phyloP scores from a whole-genome alignment of 1,139 yeast genomes.

The Hemisphaericaspora xylanilytica region DNA sequence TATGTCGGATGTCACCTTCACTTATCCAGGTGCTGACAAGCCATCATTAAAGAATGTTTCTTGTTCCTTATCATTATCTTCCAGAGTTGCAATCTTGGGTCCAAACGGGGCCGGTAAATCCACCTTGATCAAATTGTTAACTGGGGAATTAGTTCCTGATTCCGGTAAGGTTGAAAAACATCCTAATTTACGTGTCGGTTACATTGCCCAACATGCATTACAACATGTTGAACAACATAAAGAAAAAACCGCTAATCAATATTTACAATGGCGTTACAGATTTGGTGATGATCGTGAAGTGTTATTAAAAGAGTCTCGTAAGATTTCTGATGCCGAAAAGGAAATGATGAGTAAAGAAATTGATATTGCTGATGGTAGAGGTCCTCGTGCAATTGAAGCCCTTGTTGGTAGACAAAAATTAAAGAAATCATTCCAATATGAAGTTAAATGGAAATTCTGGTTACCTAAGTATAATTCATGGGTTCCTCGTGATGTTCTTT shows the following conservation, averaged over 20 bases:
- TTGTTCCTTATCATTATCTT: constrained; percentile 83
- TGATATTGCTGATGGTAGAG: constrained; percentile 84
- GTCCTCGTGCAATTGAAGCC: constrained; percentile 86
- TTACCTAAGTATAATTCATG: constrained; percentile 91
- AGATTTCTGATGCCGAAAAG: constrained; percentile 79
- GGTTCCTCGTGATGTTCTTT: constrained; percentile 79
- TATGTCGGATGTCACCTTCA: constrained; percentile 78
- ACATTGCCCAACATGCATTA: constrained; percentile 97
- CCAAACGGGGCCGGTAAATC: constrained; percentile 99
- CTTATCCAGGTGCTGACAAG: constrained; percentile 85
- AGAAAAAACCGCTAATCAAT: constrained; percentile 96
- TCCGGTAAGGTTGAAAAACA: constrained; percentile 94
- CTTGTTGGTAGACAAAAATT: constrained; percentile 95
- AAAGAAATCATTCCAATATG: constrained; percentile 95
- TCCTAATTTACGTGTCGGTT: constrained; percentile 96
- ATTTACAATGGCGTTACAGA: constrained; percentile 96
- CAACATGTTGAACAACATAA: constrained; percentile 97
- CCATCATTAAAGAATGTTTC: constrained; percentile 81
- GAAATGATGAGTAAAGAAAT: constrained; percentile 75
- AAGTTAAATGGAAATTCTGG: constrained; percentile 91
- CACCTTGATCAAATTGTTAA: constrained; percentile 85
- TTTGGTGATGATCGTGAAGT: constrained; percentile 99
- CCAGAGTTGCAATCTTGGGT: constrained; percentile 94
- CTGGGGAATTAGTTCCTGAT: constrained; percentile 86
- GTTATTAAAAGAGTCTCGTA: constrained; percentile 87